These are phyloP conservation scores for Mycena citricolor DNA, from an alignment of 1,284 basidiomycete species.

Conservation along the genomic window DNA sequence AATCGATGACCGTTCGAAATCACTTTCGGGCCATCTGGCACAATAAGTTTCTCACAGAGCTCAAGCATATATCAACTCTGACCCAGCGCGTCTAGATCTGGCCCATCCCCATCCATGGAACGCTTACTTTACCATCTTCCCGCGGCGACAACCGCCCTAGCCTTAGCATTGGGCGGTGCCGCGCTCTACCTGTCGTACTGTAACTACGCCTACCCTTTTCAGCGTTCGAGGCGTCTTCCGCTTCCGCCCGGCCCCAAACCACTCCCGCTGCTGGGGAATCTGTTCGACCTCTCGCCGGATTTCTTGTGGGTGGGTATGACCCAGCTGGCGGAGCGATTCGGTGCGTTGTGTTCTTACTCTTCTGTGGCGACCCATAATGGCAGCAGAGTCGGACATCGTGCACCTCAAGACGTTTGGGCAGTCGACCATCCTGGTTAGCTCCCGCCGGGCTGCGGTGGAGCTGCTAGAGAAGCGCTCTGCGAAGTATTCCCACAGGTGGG, in stretches of 20 bases:
- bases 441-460: constrained; percentile 35
- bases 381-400: constrained; percentile 37
- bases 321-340: constrained; percentile 20
- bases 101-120: no score
- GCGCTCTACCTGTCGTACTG: no score
- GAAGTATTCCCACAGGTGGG: constrained; percentile 41
- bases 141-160: no score
- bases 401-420: constrained; percentile 37
- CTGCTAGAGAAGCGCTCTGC: constrained; percentile 41
- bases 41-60: no score
- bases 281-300: constrained; percentile 22
- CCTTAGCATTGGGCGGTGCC: no score
- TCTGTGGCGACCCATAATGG: neutral
- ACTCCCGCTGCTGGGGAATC: constrained; percentile 25
- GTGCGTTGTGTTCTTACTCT: constrained; percentile 1
- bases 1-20: no score
- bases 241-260: constrained; percentile 26
- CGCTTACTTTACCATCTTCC: no score
- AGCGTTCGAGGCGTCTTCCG: no score
- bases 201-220: no score
- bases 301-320: constrained; percentile 23
- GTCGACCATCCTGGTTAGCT: constrained; percentile 40
- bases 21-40: no score
- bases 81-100: no score
- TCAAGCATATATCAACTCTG: no score